Conservation (phyloP, 2,329 filamentous ascomycete species). For the Fusarium pilosicola region DNA sequence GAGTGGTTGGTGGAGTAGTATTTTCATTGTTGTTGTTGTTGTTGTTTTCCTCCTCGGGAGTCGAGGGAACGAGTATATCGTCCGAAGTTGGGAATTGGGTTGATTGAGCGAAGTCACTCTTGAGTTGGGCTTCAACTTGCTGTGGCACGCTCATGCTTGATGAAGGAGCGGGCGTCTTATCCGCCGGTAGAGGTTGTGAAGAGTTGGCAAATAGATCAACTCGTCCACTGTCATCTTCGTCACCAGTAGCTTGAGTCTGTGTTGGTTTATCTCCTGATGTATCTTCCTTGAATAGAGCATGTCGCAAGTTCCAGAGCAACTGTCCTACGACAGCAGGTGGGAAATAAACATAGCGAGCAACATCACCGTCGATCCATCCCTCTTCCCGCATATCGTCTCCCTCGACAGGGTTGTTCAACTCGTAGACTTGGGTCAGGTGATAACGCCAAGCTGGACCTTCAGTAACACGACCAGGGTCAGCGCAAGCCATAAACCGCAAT, state of each 20-base stretch:
- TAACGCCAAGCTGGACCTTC: slow-evolving; percentile 43
- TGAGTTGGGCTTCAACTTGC: slow-evolving; percentile 62
- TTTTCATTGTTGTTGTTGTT: slow-evolving; percentile 6
- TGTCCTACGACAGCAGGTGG: slow-evolving; percentile 67
- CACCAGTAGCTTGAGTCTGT: slow-evolving; percentile 10
- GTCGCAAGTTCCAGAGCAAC: slow-evolving; percentile 66
- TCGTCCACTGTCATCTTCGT: slow-evolving; percentile 24
- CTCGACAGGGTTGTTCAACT: slow-evolving; percentile 68
- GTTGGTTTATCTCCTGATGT: slow-evolving; percentile 36
- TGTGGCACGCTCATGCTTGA: slow-evolving; percentile 57
- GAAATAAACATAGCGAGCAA: slow-evolving; percentile 64
- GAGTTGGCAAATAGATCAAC: slow-evolving; percentile 38
- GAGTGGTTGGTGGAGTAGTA: slow-evolving; percentile 27
- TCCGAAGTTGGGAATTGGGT: slow-evolving; percentile 48
- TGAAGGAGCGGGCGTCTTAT: slow-evolving; percentile 33
- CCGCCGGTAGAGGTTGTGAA: slow-evolving; percentile 16
- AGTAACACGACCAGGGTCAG: slow-evolving; percentile 55
- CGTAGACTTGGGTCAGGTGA: slow-evolving; percentile 61
- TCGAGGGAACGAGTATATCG: slow-evolving; percentile 50
- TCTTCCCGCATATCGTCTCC: slow-evolving; percentile 62
- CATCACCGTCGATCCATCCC: slow-evolving; percentile 62
- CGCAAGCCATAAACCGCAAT: slow-evolving; percentile 68
- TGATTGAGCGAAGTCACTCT: slow-evolving; percentile 56
- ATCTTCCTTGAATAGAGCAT: slow-evolving; percentile 55
- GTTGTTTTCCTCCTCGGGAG: slow-evolving; percentile 39